A percentile compares a stretch with the other conserved stretches of the same genome.
Conservation (phyloP, 116 monocot genomes). For the Cymodocea nodosa region DNA sequence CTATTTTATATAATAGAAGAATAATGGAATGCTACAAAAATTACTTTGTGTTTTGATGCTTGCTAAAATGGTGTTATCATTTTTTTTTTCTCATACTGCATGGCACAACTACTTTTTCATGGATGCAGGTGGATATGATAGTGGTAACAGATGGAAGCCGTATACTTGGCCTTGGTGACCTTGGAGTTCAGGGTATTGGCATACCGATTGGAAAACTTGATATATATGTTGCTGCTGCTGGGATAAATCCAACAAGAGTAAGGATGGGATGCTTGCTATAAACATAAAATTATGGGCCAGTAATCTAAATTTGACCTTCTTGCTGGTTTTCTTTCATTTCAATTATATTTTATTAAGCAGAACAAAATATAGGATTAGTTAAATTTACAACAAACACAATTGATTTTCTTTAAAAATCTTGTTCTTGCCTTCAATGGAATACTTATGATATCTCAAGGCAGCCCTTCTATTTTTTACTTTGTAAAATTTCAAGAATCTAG, state of each 20-base stretch:
- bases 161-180: slow-evolving; percentile 94
- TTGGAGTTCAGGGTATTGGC: slow-evolving; percentile 99
- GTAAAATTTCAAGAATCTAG: too few species aligned
- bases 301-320: neutral
- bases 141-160: slow-evolving; percentile 99
- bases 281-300: neutral
- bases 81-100: neutral
- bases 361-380: neutral
- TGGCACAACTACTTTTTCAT: neutral
- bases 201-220: slow-evolving; percentile 99
- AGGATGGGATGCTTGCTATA: slow-evolving; percentile 5
- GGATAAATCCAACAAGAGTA: slow-evolving; percentile 98
- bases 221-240: slow-evolving; percentile 99
- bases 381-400: neutral
- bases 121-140: slow-evolving; percentile 90
- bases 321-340: too few species aligned
- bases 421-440: too few species aligned
- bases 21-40: neutral
- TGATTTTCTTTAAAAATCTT: too few species aligned
- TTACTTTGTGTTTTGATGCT: neutral
- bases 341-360: neutral
- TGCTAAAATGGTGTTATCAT: neutral
- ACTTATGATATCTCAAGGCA: too few species aligned
- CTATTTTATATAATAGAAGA: too few species aligned
- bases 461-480: too few species aligned